Evolutionary conservation across 768 basidiomycete species (phyloP).

Genomic region (Mycena rebaudengoi): DNA sequence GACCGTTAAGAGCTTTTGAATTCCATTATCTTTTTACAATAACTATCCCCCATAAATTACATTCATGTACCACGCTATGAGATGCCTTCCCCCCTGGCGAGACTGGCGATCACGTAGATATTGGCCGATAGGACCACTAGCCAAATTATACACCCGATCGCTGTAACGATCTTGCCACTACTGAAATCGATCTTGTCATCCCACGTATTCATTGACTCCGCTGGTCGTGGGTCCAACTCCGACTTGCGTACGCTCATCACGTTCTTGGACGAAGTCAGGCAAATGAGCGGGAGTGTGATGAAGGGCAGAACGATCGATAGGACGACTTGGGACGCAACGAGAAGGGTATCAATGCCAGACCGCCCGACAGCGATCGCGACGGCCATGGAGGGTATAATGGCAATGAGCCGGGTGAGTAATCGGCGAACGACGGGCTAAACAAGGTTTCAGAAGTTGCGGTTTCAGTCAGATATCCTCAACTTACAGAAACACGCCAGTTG

Average conservation of each 20-base stretch:
- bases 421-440: constrained; percentile 77
- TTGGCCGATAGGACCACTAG: constrained; percentile 76
- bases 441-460: constrained; percentile 23
- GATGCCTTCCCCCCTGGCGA: neutral
- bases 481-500: constrained; percentile 82
- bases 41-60: neutral
- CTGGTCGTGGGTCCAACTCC: constrained; percentile 30
- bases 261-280: constrained; percentile 71
- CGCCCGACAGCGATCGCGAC: constrained; percentile 80
- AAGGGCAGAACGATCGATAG: constrained; percentile 88
- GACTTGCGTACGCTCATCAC: constrained; percentile 76
- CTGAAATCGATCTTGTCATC: constrained; percentile 66
- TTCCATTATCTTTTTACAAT: too few relatives aligned
- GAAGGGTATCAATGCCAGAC: constrained; percentile 74
- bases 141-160: constrained; percentile 68
- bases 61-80: neutral
- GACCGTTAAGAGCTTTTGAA: too few relatives aligned
- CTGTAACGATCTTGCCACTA: constrained; percentile 59
- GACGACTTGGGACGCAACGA: constrained; percentile 88
- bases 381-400: constrained; percentile 82
- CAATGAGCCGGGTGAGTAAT: constrained; percentile 82
- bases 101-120: constrained; percentile 69
- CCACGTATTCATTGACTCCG: constrained; percentile 32
- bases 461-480: constrained; percentile 28
- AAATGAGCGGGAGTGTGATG: constrained; percentile 83